These are phyloP conservation scores for Perkinsus marinus DNA, from an alignment of 169 alveolate species.

Conservation along the genomic window DNA sequence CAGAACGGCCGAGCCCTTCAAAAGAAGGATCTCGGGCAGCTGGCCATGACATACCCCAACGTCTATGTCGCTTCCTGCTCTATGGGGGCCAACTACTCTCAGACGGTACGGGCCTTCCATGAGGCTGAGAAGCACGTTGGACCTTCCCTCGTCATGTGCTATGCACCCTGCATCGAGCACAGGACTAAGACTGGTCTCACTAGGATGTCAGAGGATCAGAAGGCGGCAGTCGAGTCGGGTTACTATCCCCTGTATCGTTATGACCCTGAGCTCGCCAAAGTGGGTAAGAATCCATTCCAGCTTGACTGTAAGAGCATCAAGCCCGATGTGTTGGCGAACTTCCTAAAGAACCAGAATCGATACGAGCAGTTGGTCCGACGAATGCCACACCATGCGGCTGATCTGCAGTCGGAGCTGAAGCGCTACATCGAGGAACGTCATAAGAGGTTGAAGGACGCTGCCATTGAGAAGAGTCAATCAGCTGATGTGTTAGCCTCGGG, in stretches of 20 bases:
- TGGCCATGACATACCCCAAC: constrained; percentile 43
- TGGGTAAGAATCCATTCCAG: constrained; percentile 17
- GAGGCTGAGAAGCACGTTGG: constrained; percentile 43
- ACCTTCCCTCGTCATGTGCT: constrained; percentile 36
- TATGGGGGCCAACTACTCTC: constrained; percentile 36
- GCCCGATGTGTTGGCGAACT: neutral
- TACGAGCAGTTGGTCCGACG: neutral
- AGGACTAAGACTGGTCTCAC: constrained; percentile 11
- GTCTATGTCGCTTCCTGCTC: constrained; percentile 46
- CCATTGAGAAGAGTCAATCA: neutral
- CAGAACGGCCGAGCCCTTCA: constrained; percentile 34
- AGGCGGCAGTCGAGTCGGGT: constrained; percentile 38
- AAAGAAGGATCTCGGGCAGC: constrained; percentile 40
- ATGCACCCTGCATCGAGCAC: constrained; percentile 45
- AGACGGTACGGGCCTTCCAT: constrained; percentile 27
- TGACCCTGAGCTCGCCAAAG: constrained; percentile 16
- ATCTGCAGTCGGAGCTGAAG: neutral
- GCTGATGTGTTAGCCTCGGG: neutral
- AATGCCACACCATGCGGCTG: neutral
- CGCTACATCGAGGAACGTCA: neutral
- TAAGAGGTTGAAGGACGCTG: neutral
- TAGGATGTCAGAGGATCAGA: constrained; percentile 10
- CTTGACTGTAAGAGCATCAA: constrained; percentile 24
- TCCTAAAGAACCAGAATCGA: neutral
- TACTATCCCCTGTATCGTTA: constrained; percentile 36